Conservation (phyloP, 2,329 filamentous ascomycete genomes). For the Knoxdaviesia proteae region DNA sequence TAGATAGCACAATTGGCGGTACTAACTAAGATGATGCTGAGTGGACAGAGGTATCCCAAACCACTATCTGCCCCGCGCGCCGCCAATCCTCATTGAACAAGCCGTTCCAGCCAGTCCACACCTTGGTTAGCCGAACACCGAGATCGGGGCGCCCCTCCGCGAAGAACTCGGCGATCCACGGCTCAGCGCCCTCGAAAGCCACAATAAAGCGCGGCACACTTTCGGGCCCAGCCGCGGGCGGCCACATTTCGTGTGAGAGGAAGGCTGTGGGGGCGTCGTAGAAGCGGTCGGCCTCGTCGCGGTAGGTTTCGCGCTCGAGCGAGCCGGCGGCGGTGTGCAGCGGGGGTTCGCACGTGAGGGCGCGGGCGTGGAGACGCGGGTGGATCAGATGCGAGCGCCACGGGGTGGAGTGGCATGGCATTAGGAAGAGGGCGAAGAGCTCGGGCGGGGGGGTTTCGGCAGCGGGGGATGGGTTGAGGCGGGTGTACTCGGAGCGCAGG, state of each 20-base stretch:
- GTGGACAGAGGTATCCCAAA: slow-evolving; percentile 28
- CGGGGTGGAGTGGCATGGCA: slow-evolving; percentile 89
- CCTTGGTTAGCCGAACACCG: slow-evolving; percentile 20
- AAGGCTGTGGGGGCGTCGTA: slow-evolving; percentile 45
- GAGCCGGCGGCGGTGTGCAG: slow-evolving; percentile 40
- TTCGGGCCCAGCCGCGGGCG: slow-evolving; percentile 9
- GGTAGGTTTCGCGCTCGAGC: slow-evolving; percentile 43
- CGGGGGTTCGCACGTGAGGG: slow-evolving; percentile 78
- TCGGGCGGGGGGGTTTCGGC: slow-evolving; percentile 6
- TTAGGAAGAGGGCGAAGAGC: slow-evolving; percentile 56
- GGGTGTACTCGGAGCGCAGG: slow-evolving; percentile 53
- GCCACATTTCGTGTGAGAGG: slow-evolving; percentile 29
- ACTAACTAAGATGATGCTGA: no score
- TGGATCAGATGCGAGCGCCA: slow-evolving; percentile 80
- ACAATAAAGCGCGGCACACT: slow-evolving; percentile 33
- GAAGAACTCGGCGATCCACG: slow-evolving; percentile 23
- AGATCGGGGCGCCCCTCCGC: slow-evolving; percentile 16
- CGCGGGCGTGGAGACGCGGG: slow-evolving; percentile 56
- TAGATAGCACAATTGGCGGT: no score
- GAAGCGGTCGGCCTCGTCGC: slow-evolving; percentile 83
- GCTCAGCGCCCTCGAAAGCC: slow-evolving; percentile 38
- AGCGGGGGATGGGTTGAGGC: slow-evolving; percentile 9
- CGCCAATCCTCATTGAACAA: slow-evolving; percentile 41
- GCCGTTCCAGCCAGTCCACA: slow-evolving; percentile 38
- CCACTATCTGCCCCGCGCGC: slow-evolving; percentile 32